Evolutionary conservation across 352 stramenopile genomes (phyloP), one percentile per base, ranked within the genome.

Genomic region (Globisporangium paroecandrum): DNA sequence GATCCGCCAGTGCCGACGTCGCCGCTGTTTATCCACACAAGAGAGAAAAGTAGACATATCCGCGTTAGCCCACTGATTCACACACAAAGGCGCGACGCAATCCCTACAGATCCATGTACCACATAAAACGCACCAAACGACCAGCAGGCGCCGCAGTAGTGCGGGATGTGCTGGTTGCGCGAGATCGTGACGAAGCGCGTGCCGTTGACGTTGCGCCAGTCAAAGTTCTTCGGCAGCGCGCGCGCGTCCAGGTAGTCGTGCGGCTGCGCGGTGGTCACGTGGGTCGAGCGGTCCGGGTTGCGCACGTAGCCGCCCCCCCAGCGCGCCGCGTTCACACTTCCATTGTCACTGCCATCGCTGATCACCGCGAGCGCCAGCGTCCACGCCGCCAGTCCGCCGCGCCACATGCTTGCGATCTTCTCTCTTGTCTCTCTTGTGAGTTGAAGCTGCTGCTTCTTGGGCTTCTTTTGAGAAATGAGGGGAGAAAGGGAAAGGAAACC

Each of bases 221-320:
- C 93, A 71, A 98, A 99, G 65, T 81, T 87, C 71, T 93, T 90
- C 49, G 97, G 97, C 36, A 99, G 71, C 46, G 91, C 76, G 5
- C 68, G 58, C 24, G 72, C 43, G 56, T 92, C 79, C 13, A 97
- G 41, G 57, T 88, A 81, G 29, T 90, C 74, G 68, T 95, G 87
- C 18, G 89, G 85, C 4, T 77, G 82, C 7, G 87, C 73, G 9
- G 77, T 82, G 68, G 80, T 87, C 38, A 95, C 61, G 56, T 79
- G 72, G 56, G 85, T 75, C 58, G 84, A 91, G 67, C 87, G 87
- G 69, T 95, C 81, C 0, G 76, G 66, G 64, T 81, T 83, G 77
- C 87, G 87, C 70, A 86, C 73, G 72, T 93, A 93, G 76, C 87
- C 89, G 41, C 74, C 85, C 49, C 75, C 79, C 29, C 65, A 47